Conservation (phyloP, 441 rosid species). For the Kokia cookei region DNA sequence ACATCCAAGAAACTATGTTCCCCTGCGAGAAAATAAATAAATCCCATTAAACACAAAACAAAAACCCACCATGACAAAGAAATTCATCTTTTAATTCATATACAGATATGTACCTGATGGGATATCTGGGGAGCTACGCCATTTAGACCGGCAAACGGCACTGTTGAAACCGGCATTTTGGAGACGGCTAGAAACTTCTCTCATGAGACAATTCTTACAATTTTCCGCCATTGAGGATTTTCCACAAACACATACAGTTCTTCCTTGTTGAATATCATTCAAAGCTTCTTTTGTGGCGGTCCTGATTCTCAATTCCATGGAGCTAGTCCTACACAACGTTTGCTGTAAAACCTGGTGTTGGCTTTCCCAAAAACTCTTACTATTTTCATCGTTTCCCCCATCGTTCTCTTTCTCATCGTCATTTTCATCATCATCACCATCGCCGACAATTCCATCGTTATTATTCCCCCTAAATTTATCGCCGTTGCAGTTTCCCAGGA, state of each 20-base stretch:
- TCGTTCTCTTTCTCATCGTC: conserved; percentile 17
- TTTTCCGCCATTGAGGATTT: conserved; percentile 13
- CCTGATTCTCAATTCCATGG: conserved; percentile 41
- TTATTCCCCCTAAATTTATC: background rate
- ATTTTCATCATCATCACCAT: conserved; percentile 7
- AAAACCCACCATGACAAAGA: background rate
- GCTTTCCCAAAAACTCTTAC: conserved; percentile 39
- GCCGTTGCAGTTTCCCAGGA: conserved; percentile 2
- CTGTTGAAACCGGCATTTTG: conserved; percentile 32
- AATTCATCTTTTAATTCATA: background rate
- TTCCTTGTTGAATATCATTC: conserved; percentile 27
- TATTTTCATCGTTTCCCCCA: conserved; percentile 8
- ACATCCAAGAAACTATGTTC: conserved; percentile 58
- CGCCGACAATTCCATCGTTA: background rate
- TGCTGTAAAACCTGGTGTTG: conserved; percentile 44
- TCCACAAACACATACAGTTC: conserved; percentile 34
- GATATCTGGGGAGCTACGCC: conserved; percentile 43
- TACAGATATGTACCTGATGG: conserved; percentile 39
- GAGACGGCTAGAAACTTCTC: conserved; percentile 41
- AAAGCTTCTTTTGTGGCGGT: conserved; percentile 36
- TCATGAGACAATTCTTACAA: conserved; percentile 49
- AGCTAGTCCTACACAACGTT: conserved; percentile 32
- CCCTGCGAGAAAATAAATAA: conserved; percentile 23
- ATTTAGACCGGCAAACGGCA: conserved; percentile 48
- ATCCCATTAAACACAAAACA: too few species aligned